Evolutionary conservation across 2,329 filamentous ascomycete species (phyloP), one percentile per base, ranked within the genome.

Genomic region (Calcarisporium arbuscula): DNA sequence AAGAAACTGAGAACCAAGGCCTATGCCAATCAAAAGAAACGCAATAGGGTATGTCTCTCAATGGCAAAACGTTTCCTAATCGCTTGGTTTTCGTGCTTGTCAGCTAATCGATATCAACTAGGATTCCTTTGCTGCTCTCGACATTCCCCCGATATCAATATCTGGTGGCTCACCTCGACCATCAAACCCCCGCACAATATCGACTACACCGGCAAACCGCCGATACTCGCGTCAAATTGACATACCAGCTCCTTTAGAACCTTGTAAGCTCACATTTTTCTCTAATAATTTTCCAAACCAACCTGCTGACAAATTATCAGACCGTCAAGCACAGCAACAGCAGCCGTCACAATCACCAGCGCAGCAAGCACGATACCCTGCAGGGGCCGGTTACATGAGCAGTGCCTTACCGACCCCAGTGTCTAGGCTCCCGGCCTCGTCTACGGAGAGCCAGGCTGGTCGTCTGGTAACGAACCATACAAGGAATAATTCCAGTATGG

Each of bases 71-170:
- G 12, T 35, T 5, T 5, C 2, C 11, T 34, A 15, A 4, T 8
- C 17, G 5, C 22, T 18, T 15, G 5, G 28, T 26, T 30, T 14
- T 25, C 16, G 17, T 28, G 18, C 22, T 32, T 22, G 35, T 17
- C 12, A 16, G 15, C 25, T 28, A 5, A 19, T 28, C 25, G 9
- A 7, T 19, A 20, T 19, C 8, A 23, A 11, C 5, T 35, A 94
- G 85, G 85, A 94, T 57, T 94, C 89, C 11, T 79, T 95, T 40
- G 85, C 82, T 30, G 78, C 77, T 2, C 75, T 95, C 15, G 88
- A 95, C 55, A 72, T 63, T 62, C 64, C 74, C 39, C 70, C 57
- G 28, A 70, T 53, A 56, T 76, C 50, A 25, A 42, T 53, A 16
- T 40, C 46, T 21, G 40, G 40, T 18, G 44, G 49, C 29, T 54